Evolutionary conservation across 2,329 filamentous ascomycete species (phyloP), one percentile per base, ranked within the genome.

Genomic region (Cordyceps militaris): DNA sequence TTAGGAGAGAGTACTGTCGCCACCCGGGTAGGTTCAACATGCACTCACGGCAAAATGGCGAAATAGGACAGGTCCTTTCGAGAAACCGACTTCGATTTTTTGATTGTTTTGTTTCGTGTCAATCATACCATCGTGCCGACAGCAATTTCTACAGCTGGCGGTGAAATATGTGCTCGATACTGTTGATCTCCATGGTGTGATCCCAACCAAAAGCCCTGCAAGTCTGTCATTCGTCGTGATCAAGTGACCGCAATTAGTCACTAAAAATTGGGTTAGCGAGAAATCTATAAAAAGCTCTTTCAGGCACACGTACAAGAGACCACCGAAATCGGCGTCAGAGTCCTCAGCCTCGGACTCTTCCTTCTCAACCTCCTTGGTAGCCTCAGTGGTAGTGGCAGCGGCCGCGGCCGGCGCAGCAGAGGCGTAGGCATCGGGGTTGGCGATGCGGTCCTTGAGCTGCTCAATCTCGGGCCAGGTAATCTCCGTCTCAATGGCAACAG

Each of bases 391-490:
- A 49, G 76, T 72, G 55, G 77, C 76, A 58, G 83, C 79, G 60
- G 79, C 80, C 58, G 86, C 87, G 64, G 74, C 84, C 59, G 93
- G 91, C 65, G 88, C 91, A 65, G 92, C 81, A 50, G 90, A 75
- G 64, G 93, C 94, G 76, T 97, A 99, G 57, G 91, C 91, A 57
- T 99, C 94, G 67, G 95, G 95, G 86, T 99, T 97, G 79, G 91
- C 91, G 71, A 99, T 97, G 76, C 94, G 91, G 81, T 99, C 94
- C 89, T 99, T 99, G 81, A 99, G 88, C 79, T 96, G 84, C 71
- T 95, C 86, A 71, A 99, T 96, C 78, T 90, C 91, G 70, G 92
- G 86, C 93, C 94, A 99, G 78, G 85, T 87, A 83, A 87, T 88
- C 66, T 96, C 92, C 69, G 90, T 97, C 78, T 86, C 84, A 70